Percentiles rank a stretch among this genome's conserved stretches.
Conservation (phyloP, 2,329 filamentous ascomycete species). For the Sclerotinia minor region DNA sequence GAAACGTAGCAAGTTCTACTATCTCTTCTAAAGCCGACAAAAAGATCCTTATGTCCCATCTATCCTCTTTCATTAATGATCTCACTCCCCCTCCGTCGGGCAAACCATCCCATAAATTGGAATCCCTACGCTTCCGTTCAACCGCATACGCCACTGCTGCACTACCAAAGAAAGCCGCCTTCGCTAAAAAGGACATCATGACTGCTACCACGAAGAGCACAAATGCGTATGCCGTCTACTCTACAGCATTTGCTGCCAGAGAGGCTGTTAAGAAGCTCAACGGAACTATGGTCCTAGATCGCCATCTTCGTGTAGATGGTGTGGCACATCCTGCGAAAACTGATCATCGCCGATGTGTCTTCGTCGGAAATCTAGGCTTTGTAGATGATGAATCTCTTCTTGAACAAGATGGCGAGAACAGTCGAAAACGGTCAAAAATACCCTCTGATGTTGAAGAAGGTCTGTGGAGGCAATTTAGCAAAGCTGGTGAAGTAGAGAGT, state of each 20-base stretch:
- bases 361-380: slow-evolving; percentile 94
- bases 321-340: slow-evolving; percentile 82
- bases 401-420: slow-evolving; percentile 63
- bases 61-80: slow-evolving; percentile 70
- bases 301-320: slow-evolving; percentile 87
- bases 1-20: slow-evolving; percentile 82
- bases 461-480: slow-evolving; percentile 77
- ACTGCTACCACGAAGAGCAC: slow-evolving; percentile 87
- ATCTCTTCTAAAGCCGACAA: slow-evolving; percentile 80
- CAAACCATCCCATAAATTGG: slow-evolving; percentile 66
- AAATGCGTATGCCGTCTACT: slow-evolving; percentile 93
- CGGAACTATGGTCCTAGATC: slow-evolving; percentile 77
- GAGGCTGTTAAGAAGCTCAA: slow-evolving; percentile 78
- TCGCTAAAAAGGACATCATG: slow-evolving; percentile 87
- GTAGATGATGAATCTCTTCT: slow-evolving; percentile 84
- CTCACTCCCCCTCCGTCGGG: slow-evolving; percentile 48
- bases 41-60: slow-evolving; percentile 73
- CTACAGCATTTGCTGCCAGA: slow-evolving; percentile 70
- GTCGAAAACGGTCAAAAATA: slow-evolving; percentile 71
- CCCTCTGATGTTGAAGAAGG: slow-evolving; percentile 91
- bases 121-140: slow-evolving; percentile 92
- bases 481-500: slow-evolving; percentile 82
- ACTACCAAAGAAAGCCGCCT: slow-evolving; percentile 92
- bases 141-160: slow-evolving; percentile 76
- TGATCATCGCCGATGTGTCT: slow-evolving; percentile 88